Evolutionary conservation across 306 rosid species (phyloP).

Genomic region (Boehmeria nivea): DNA sequence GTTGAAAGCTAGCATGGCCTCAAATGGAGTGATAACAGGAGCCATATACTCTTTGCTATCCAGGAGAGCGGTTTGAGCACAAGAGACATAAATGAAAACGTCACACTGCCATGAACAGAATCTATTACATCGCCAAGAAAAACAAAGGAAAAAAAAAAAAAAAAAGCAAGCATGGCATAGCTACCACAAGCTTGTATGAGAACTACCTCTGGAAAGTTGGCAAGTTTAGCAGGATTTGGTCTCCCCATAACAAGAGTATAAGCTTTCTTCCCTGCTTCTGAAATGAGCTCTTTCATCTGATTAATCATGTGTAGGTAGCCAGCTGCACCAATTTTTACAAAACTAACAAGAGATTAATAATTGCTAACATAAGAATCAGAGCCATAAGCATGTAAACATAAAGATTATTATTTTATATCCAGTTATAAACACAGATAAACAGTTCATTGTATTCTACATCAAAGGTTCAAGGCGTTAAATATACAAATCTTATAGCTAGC

Average conservation of each 20-base stretch:
- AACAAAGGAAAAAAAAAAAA: not conserved
- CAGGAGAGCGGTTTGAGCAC: constrained; percentile 86
- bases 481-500: no score
- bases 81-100: constrained; percentile 75
- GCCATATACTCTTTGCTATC: constrained; percentile 94
- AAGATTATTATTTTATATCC: not conserved
- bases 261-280: constrained; percentile 75
- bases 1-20: constrained; percentile 82
- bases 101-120: constrained; percentile 60
- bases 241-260: constrained; percentile 83
- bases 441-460: not conserved
- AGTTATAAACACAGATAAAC: not conserved
- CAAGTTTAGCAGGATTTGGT: constrained; percentile 97
- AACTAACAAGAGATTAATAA: not conserved
- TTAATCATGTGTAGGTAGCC: constrained; percentile 77
- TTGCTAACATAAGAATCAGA: not conserved
- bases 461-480: not conserved
- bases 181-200: not conserved
- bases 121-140: not conserved
- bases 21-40: constrained; percentile 90
- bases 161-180: no score
- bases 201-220: constrained; percentile 90
- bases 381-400: not conserved
- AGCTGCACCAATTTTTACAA: constrained; percentile 43
- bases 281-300: constrained; percentile 76